A percentile compares a stretch with the other conserved stretches of the same genome.
phyloP scores from a whole-genome alignment of 2,329 filamentous ascomycete species.

The Pseudocercospora vitis region DNA sequence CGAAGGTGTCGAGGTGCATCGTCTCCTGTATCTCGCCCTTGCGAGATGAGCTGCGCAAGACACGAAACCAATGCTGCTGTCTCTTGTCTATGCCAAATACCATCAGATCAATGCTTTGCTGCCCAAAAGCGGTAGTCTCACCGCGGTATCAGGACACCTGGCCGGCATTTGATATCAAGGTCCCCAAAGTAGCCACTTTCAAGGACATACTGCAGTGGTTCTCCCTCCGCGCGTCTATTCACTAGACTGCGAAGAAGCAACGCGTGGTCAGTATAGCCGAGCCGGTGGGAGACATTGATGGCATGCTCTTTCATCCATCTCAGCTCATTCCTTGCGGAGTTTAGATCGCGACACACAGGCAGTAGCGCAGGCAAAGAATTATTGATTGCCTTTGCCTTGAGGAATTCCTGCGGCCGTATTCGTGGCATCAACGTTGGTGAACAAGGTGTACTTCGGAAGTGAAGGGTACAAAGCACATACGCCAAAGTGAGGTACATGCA shows the following conservation, averaged over 20 bases:
- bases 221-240: slow-evolving; percentile 56
- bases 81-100: slow-evolving; percentile 43
- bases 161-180: slow-evolving; percentile 72
- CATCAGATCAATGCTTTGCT: slow-evolving; percentile 16
- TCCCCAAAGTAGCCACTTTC: slow-evolving; percentile 85
- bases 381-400: slow-evolving; percentile 29
- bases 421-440: slow-evolving; percentile 35
- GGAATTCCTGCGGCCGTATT: slow-evolving; percentile 31
- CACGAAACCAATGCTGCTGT: slow-evolving; percentile 46
- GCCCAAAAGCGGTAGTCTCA: slow-evolving; percentile 35
- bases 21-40: slow-evolving; percentile 10
- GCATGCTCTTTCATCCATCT: slow-evolving; percentile 69
- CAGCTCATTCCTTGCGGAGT: slow-evolving; percentile 67
- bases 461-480: too few relatives aligned
- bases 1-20: slow-evolving; percentile 44
- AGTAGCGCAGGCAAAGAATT: slow-evolving; percentile 60
- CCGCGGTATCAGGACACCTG: slow-evolving; percentile 83
- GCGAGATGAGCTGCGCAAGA: slow-evolving; percentile 35
- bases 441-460: too few relatives aligned
- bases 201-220: slow-evolving; percentile 85
- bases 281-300: slow-evolving; percentile 23
- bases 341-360: slow-evolving; percentile 61
- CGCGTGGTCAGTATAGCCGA: slow-evolving; percentile 29
- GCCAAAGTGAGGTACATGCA: too few relatives aligned
- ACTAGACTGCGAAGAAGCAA: slow-evolving; percentile 33